Evolutionary conservation across 2,329 filamentous ascomycete species (phyloP), one percentile per base, ranked within the genome.

Genomic region (Beauveria medogensis): DNA sequence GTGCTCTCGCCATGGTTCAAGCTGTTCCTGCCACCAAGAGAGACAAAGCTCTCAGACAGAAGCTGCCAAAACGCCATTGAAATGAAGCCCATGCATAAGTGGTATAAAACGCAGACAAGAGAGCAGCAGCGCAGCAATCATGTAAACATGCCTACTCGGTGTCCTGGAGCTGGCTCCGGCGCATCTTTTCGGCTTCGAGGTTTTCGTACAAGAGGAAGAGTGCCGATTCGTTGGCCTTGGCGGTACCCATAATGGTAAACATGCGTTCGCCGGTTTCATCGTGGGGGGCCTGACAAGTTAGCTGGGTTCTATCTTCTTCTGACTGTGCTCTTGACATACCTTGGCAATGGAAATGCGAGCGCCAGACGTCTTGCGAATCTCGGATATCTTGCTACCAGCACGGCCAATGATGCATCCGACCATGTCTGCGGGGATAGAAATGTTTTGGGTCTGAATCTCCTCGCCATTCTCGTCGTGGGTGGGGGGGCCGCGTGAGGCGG

Each of bases 341-440:
- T 97, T 97, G 69, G 93, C 93, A 74, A 97, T 97, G 51, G 92
- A 97, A 77, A 99, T 99, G 70, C 93, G 90, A 64, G 94, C 94
- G 63, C 92, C 92, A 59, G 94, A 99, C 64, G 88, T 92, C 81
- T 96, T 95, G 75, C 94, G 90, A 69, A 99, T 99, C 78, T 99
- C 94, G 74, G 91, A 97, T 72, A 99, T 99, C 84, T 99, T 99
- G 80, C 85, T 92, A 66, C 94, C 94, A 59, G 83, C 91, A 66
- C 92, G 89, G 67, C 94, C 94, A 73, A 99, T 99, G 78, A 99
- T 99, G 78, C 94, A 99, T 67, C 94, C 94, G 74, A 99, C 94
- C 94, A 99, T 99, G 79, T 99, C 94, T 53, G 94, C 92, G 28
- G 94, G 94, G 70, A 99, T 99, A 81, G 92, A 97, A 77, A 99